Evolutionary conservation across 495 filamentous ascomycete species (phyloP).

Genomic region (Aspergillus campestris): DNA sequence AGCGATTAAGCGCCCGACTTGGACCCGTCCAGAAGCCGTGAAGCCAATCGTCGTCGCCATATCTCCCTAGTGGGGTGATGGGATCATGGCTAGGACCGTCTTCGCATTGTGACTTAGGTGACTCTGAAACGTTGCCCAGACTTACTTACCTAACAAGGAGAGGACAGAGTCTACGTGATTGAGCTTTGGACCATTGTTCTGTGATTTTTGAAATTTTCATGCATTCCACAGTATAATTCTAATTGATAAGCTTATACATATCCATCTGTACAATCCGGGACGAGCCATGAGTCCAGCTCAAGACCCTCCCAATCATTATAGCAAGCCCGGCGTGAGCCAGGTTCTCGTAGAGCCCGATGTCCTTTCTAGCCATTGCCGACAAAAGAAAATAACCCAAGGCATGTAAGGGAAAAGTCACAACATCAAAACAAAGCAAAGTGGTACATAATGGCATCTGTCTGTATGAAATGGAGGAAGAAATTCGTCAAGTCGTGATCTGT

Average conservation of each 20-base stretch:
- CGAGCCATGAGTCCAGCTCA: conserved; percentile 9
- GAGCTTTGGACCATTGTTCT: too few species aligned
- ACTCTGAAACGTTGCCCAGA: too few species aligned
- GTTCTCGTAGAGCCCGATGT: conserved; percentile 1
- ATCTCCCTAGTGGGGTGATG: background rate
- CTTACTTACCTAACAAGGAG: too few species aligned
- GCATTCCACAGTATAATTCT: too few species aligned
- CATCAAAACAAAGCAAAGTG: background rate
- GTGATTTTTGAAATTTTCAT: too few species aligned
- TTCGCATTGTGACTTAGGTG: too few species aligned
- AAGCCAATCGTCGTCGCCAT: background rate
- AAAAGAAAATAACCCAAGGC: conserved; percentile 8
- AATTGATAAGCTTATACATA: too few species aligned
- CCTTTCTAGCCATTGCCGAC: conserved; percentile 7
- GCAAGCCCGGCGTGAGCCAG: conserved; percentile 9
- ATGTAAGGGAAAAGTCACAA: conserved; percentile 1
- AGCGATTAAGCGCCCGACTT: conserved; percentile 7
- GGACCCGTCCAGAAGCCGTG: background rate
- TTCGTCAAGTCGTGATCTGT: conserved; percentile 12
- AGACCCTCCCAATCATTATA: conserved; percentile 4
- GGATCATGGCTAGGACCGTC: too few species aligned
- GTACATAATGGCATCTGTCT: background rate
- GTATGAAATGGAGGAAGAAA: background rate
- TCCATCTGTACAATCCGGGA: too few species aligned
- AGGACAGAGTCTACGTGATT: too few species aligned